Evolutionary conservation across 208 protist genomes (phyloP), one percentile per base, ranked within the genome.

Genomic region (Trypanosoma mega): DNA sequence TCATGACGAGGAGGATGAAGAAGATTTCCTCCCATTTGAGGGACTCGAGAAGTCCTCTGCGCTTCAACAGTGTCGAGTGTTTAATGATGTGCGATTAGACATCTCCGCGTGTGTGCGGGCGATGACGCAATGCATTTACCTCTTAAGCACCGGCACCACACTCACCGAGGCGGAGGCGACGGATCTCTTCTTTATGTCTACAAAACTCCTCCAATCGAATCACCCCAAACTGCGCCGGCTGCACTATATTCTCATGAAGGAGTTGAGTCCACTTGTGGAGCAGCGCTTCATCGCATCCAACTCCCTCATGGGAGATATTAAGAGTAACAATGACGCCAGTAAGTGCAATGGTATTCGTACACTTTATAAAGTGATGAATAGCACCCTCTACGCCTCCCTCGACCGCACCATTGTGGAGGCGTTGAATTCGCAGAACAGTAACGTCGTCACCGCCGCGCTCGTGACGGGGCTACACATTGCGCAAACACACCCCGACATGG

Each of bases 231-330:
- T 99, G 31, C 87, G 98, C 16, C 92, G 98, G 11, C 70, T 99
- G 68, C 83, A 99, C 51, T 99, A 99, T 75, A 76, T 99, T 2
- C 70, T 98, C 27, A 89, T 99, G 72, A 99, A 99, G 74, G 98
- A 99, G 65, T 88, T 99, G 9, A 82, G 83, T 46, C 83, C 87
- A 2, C 55, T 81, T 2, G 89, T 97, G 16, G 93, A 99, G 51
- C 92, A 99, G 69, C 90, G 97, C 52, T 98, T 99, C 64, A 99
- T 99, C 46, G 94, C 98, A 9, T 98, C 93, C 20, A 96, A 92
- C 60, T 97, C 93, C n/a, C 87, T 99, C 29, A 97, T 93, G 64
- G 97, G 93, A 63, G 98, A 99, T 78, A 99, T 99, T 61, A 99
- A 93, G 56, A 82, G 64, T 36, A 82, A 84, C 46, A 96, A 89